Percentiles rank a stretch among this genome's conserved stretches.
phyloP scores from a whole-genome alignment of 768 basidiomycete genomes.

The Termitomyces sp. region DNA sequence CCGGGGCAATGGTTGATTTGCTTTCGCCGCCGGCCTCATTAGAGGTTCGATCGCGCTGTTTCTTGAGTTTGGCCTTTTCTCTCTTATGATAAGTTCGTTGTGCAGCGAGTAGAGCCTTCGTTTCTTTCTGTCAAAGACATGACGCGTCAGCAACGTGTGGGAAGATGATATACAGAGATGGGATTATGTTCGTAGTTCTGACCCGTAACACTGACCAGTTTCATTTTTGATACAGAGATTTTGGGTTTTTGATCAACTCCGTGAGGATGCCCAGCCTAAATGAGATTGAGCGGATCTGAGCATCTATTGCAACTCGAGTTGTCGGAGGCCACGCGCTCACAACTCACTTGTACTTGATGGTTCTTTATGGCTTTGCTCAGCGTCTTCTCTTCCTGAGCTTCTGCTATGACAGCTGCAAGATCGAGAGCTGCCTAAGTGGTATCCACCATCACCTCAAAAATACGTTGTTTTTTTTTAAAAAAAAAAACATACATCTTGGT shows the following conservation, averaged over 20 bases:
- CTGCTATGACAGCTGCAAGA: constrained; percentile 11
- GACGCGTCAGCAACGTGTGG: neutral
- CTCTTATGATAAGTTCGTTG: constrained; percentile 4
- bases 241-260: constrained; percentile 5
- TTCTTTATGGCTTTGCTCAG: constrained; percentile 3
- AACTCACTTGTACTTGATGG: constrained; percentile 8
- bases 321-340: neutral
- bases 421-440: constrained; percentile 4
- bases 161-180: neutral
- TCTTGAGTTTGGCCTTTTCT: constrained; percentile 5
- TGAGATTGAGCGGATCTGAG: neutral
- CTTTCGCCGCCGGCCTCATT: neutral
- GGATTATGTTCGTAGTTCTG: neutral
- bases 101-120: constrained; percentile 7
- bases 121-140: constrained; percentile 6
- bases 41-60: neutral
- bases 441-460: neutral
- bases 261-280: constrained; percentile 6
- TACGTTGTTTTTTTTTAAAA: neutral
- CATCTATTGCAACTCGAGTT: neutral
- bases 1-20: neutral
- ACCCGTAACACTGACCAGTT: constrained; percentile 6
- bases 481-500: constrained; percentile 6
- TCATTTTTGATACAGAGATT: constrained; percentile 10
- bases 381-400: constrained; percentile 10